Percentiles rank a stretch among this genome's conserved stretches.
phyloP scores from a whole-genome alignment of 163 green algal species.

The Chlorella variabilis region DNA sequence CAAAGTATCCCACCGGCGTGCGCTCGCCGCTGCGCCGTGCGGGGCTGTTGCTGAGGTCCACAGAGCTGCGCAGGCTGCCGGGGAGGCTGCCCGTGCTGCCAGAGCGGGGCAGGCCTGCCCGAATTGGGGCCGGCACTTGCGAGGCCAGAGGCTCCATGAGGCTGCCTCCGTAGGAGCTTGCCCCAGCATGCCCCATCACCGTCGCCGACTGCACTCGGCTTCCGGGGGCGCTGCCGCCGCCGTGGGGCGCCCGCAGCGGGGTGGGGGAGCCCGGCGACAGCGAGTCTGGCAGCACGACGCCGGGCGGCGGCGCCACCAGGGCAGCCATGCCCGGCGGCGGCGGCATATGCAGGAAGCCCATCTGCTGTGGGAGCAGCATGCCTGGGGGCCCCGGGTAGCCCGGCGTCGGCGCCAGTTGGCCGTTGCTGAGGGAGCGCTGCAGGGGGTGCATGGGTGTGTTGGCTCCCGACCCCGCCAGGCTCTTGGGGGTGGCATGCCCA shows the following conservation, averaged over 20 bases:
- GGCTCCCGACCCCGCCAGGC: neutral
- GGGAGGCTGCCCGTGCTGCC: neutral
- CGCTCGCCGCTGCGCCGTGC: neutral
- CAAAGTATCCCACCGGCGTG: neutral
- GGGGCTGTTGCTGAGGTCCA: neutral
- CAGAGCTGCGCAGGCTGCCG: conserved; percentile 21
- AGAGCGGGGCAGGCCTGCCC: neutral
- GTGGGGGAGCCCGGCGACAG: conserved; percentile 15
- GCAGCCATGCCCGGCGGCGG: neutral
- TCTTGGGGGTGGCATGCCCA: conserved; percentile 1
- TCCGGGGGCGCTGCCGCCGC: neutral
- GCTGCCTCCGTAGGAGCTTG: neutral
- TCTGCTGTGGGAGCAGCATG: neutral
- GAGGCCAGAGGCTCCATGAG: conserved; percentile 8
- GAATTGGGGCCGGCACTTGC: neutral
- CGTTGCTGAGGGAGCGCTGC: conserved; percentile 23
- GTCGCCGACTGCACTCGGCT: conserved; percentile 22
- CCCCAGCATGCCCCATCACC: neutral
- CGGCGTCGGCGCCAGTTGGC: neutral
- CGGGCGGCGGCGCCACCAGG: conserved; percentile 15
- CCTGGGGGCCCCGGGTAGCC: no score
- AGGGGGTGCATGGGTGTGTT: conserved; percentile 19
- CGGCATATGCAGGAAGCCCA: neutral
- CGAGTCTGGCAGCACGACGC: conserved; percentile 30
- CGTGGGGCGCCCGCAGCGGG: neutral